Evolutionary conservation across 2,329 filamentous ascomycete species (phyloP), one percentile per base, ranked within the genome.

Genomic region (Alternaria atra): DNA sequence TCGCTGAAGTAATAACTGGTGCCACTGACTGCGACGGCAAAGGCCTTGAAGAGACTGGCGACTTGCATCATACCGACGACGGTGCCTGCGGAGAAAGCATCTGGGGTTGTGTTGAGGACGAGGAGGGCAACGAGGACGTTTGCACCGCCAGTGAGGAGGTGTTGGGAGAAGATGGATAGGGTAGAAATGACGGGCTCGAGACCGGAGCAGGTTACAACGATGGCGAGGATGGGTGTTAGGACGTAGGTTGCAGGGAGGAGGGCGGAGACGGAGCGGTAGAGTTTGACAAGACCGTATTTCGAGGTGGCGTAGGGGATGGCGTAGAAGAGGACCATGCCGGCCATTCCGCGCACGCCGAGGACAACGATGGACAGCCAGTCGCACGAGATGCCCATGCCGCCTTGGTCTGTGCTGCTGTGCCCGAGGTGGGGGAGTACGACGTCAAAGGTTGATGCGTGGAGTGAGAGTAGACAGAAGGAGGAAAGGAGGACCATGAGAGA

Each of bases 391-490:
- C 81, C 81, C 72, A 84, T 80, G 37, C 81, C 82, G 48, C 80
- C 81, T 48, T 80, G 73, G 43, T 79, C 74, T 35, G 79, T 79
- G 63, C 75, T 78, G 60, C 77, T 81, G 69, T 83, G 82, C 46
- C 80, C 81, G 30, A 84, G 77, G 62, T 83, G 81, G 5, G 81
- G 82, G 3, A 84, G 79, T 5, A 84, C 73, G 23, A 81, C 77
- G 57, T 84, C 81, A 59, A 83, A 87, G 46, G 85, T 85, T 2
- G 81, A 83, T 12, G 83, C 83, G 55, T 86, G 86, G 69, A 84
- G 84, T n/a, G 85, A 86, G 34, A 84, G 83, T 37, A 84, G 83
- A 29, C 82, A 85, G 64, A 82, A 83, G 5, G 83, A 84, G 64
- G 82, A 72, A 69, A 86, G 70, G 32, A 84, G 70, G 62, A 82